Evolutionary conservation across 768 basidiomycete genomes (phyloP), one percentile per base, ranked within the genome.

Genomic region (Rhodotorula sphaerocarpa): DNA sequence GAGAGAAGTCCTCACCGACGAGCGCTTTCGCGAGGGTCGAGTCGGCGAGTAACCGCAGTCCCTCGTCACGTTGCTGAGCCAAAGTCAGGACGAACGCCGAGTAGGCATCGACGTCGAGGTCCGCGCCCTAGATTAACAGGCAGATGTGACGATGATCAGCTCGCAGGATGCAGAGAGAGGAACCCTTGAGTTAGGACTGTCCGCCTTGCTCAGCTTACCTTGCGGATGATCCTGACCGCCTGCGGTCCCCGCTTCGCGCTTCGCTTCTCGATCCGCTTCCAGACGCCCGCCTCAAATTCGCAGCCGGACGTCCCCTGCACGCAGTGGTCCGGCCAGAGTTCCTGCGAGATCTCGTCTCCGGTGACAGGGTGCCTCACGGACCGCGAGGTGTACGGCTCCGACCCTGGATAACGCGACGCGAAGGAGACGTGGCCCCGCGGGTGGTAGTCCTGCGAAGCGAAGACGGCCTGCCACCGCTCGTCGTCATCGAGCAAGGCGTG

Each of bases 291-390:
- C 33, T 86, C 82, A 46, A 89, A 79, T 68, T 82, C 80, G 23
- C 81, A 80, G 3, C 88, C 88, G 3, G 70, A 0, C 14, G 76
- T 76, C 1, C 78, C 78, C 55, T 80, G 81, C 28, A 88, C 80
- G 69, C 88, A 89, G 73, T 90, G 88, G 66, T 82, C 83, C 1
- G 88, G 88, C 88, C 88, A 90, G 36, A 90, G 75, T 31, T 81
- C 79, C 74, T 86, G 85, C 45, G 78, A 73, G 61, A 75, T 67
- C 41, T 76, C 75, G 47, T 57, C 56, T 11, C 58, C 42, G 28
- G 27, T 39, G 10, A 55, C 36, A 39, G 36, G 16, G 43, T 41
- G 71, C 50, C 21, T 43, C 30, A 14, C 42, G 61, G 71, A 74
- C 45, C 78, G 72, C 61, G 65, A 12, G 79, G 28, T 72, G 69